Conservation (phyloP, 2,329 filamentous ascomycete genomes). For the Diaporthe aspalathi region DNA sequence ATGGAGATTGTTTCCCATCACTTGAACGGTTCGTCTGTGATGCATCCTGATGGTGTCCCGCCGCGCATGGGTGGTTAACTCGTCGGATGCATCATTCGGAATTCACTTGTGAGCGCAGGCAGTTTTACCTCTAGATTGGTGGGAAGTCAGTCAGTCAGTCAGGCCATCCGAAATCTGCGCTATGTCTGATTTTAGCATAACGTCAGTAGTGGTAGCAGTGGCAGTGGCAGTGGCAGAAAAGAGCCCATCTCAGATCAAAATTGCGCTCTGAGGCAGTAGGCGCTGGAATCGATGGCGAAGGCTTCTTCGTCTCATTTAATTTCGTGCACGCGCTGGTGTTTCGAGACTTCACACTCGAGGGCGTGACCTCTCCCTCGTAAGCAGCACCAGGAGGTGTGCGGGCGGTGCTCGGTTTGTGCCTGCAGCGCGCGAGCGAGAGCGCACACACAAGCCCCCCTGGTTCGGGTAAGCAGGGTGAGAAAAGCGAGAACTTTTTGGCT, state of each 20-base stretch:
- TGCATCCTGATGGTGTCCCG: conserved; percentile 1
- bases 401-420: conserved; percentile 4
- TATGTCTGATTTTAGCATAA: conserved; percentile 34
- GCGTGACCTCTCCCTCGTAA: conserved; percentile 1
- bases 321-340: not conserved
- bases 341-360: conserved; percentile 30
- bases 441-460: not conserved
- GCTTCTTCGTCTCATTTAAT: not conserved
- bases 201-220: conserved; percentile 17
- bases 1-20: conserved; percentile 28
- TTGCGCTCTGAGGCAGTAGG: conserved; percentile 13
- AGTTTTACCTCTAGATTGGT: not conserved
- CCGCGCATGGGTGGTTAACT: not conserved
- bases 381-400: not conserved
- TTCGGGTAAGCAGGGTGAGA: not conserved
- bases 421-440: conserved; percentile 28
- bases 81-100: conserved; percentile 9
- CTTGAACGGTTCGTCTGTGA: not conserved
- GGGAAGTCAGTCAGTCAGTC: too few species aligned
- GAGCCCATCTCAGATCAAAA: conserved; percentile 10
- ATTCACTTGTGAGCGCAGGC: conserved; percentile 7
- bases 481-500: not conserved
- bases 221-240: not conserved
- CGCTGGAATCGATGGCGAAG: conserved; percentile 33
- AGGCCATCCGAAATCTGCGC: conserved; percentile 17